Conservation (phyloP, 306 rosid genomes). For the Trichosanthes cucumerina region DNA sequence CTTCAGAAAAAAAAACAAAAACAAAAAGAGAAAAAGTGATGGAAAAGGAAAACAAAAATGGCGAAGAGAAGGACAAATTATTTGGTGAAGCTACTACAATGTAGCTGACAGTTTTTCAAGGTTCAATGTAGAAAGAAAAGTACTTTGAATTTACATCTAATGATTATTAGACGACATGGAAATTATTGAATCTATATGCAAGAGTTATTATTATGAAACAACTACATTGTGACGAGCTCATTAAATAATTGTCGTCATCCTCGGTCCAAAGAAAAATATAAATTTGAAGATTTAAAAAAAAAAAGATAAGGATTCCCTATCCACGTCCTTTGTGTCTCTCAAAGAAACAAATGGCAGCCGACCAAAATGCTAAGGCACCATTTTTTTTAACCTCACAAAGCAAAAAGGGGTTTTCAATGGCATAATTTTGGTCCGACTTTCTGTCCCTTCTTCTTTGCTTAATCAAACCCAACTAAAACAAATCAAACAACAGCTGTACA, state of each 20-base stretch:
- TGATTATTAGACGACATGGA: too few relatives aligned
- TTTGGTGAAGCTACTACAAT: too few relatives aligned
- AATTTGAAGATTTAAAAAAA: not conserved
- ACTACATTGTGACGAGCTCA: too few relatives aligned
- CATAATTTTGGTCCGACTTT: slow-evolving; percentile 5
- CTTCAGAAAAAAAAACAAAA: not conserved
- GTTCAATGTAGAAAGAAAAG: too few relatives aligned
- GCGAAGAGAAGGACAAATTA: too few relatives aligned
- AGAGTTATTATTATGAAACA: too few relatives aligned
- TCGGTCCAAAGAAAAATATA: not conserved
- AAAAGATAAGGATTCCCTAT: slow-evolving; percentile 6
- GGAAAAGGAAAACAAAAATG: too few relatives aligned
- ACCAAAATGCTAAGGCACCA: not conserved
- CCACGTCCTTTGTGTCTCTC: not conserved
- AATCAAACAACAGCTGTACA: slow-evolving; percentile 6
- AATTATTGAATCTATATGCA: too few relatives aligned
- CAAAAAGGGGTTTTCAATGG: not conserved
- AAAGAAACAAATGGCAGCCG: slow-evolving; percentile 5
- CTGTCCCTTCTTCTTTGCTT: not conserved
- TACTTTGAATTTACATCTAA: too few relatives aligned
- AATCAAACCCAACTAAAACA: slow-evolving; percentile 9
- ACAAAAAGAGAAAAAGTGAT: too few relatives aligned
- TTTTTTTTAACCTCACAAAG: not conserved
- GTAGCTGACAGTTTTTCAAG: too few relatives aligned
- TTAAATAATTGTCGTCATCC: too few relatives aligned